phyloP scores from a whole-genome alignment of 495 filamentous ascomycete species.

The Penicillium simplicissimum region DNA sequence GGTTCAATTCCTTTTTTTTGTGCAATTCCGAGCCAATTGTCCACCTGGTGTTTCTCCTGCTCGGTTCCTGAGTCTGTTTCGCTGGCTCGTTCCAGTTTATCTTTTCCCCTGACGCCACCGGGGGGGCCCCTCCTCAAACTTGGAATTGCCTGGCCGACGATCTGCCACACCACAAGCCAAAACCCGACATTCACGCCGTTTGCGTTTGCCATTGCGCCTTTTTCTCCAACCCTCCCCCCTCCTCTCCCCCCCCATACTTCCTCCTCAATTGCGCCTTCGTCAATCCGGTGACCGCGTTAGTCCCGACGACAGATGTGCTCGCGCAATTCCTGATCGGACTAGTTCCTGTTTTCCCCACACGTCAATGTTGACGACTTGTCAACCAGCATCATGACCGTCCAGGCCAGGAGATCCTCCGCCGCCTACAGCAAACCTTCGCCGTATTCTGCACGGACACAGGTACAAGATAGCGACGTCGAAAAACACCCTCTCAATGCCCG shows the following conservation, averaged over 20 bases:
- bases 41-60: background rate
- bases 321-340: conserved; percentile 9
- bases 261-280: background rate
- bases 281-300: background rate
- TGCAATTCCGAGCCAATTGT: background rate
- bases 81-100: background rate
- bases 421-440: conserved; percentile 33
- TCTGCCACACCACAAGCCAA: conserved; percentile 13
- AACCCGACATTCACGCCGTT: conserved; percentile 1
- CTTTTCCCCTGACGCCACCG: background rate
- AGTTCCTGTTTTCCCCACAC: conserved; percentile 8
- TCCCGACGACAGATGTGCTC: conserved; percentile 14
- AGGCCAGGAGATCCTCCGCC: conserved; percentile 38
- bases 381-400: conserved; percentile 37
- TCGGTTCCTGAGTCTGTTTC: background rate
- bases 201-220: conserved; percentile 16
- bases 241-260: background rate
- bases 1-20: background rate
- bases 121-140: conserved; percentile 1
- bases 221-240: conserved; percentile 9
- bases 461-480: conserved; percentile 36
- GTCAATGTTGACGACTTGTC: conserved; percentile 21
- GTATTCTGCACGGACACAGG: conserved; percentile 12
- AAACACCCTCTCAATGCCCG: conserved; percentile 34
- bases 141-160: conserved; percentile 32